Evolutionary conservation across 1,139 yeast genomes (phyloP).

Genomic region (Cylindricascospora bacillispora): DNA sequence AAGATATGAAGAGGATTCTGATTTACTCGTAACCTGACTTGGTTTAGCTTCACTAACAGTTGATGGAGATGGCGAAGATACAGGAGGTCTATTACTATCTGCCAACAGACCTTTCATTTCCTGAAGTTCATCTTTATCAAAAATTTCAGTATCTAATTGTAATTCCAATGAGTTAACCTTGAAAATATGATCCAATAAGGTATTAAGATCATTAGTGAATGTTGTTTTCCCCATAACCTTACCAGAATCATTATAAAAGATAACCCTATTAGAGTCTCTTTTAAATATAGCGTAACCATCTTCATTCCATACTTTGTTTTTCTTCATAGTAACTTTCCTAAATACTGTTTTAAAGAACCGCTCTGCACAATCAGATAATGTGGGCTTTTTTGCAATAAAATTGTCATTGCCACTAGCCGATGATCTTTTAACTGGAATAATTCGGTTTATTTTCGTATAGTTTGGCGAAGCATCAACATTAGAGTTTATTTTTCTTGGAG

Average conservation of each 20-base stretch:
- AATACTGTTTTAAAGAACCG: conserved; percentile 36
- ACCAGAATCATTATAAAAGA: conserved; percentile 24
- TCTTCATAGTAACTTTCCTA: conserved; percentile 61
- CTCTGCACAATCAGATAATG: conserved; percentile 1
- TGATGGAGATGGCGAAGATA: background rate
- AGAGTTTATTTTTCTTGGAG: conserved; percentile 18
- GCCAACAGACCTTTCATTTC: background rate
- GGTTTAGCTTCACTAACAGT: background rate
- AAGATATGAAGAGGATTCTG: background rate
- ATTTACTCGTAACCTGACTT: background rate
- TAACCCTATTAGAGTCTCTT: conserved; percentile 8
- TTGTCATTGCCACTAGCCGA: conserved; percentile 1
- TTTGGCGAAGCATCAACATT: background rate
- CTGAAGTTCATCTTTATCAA: conserved; percentile 10
- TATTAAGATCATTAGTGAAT: conserved; percentile 11
- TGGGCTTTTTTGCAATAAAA: background rate
- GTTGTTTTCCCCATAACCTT: conserved; percentile 18
- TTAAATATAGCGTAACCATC: conserved; percentile 49
- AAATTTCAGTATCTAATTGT: conserved; percentile 38
- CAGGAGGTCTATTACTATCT: too few species aligned
- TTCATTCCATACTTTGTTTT: conserved; percentile 91
- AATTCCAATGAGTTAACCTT: conserved; percentile 40
- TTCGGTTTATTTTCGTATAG: background rate
- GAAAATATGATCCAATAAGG: conserved; percentile 33
- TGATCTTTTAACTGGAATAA: conserved; percentile 8